phyloP scores from a whole-genome alignment of 139 green algal genomes.

The Spirogloea muscicola region DNA sequence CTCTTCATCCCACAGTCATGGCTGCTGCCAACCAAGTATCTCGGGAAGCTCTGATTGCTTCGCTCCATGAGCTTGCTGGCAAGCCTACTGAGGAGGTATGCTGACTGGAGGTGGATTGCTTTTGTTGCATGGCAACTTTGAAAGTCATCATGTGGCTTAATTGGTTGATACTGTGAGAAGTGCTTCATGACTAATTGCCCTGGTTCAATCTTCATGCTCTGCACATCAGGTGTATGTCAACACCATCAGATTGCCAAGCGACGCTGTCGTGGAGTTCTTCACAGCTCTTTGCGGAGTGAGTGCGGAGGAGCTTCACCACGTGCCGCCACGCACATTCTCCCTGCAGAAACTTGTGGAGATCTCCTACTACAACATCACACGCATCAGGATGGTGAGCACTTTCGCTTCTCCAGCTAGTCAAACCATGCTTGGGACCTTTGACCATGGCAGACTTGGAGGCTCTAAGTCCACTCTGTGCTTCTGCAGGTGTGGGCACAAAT shows the following conservation, averaged over 20 bases:
- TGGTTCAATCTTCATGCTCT: too few relatives aligned
- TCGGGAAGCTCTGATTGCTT: slow-evolving; percentile 19
- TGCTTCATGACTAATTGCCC: too few relatives aligned
- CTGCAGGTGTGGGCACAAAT: slow-evolving; percentile 82
- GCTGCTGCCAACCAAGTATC: background rate
- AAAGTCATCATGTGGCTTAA: too few relatives aligned
- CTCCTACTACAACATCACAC: slow-evolving; percentile 89
- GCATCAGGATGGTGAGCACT: slow-evolving; percentile 76
- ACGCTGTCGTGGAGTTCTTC: slow-evolving; percentile 90
- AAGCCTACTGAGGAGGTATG: slow-evolving; percentile 33
- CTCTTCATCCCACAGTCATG: slow-evolving; percentile 20
- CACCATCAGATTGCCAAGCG: slow-evolving; percentile 61
- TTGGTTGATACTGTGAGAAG: too few relatives aligned
- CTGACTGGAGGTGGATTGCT: too few relatives aligned
- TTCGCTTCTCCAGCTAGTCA: background rate
- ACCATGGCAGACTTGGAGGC: background rate
- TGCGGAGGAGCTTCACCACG: slow-evolving; percentile 62
- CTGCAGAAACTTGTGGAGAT: slow-evolving; percentile 96
- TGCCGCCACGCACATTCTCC: slow-evolving; percentile 76
- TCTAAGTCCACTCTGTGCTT: background rate
- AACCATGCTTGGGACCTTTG: background rate
- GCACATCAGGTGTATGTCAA: slow-evolving; percentile 67
- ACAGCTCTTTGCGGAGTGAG: slow-evolving; percentile 65
- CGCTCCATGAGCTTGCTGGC: slow-evolving; percentile 23
- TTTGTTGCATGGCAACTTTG: too few relatives aligned